Evolutionary conservation across 164 flowering plant species (phyloP).

Genomic region (Echeveria elegans): DNA sequence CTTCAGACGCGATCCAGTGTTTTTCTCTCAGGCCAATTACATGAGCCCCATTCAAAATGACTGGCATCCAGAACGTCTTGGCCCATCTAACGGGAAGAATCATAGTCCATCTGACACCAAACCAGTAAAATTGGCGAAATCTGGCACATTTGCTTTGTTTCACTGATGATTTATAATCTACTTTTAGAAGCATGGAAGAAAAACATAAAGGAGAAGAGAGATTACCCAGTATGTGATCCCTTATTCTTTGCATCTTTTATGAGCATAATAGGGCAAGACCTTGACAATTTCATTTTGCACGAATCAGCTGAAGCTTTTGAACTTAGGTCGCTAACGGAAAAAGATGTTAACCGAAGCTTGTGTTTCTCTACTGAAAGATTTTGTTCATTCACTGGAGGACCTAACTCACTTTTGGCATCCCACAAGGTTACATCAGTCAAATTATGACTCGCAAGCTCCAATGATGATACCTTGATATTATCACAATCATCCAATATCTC

Average conservation of each 20-base stretch:
- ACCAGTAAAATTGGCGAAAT: background rate
- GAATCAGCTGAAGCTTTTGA: constrained; percentile 17
- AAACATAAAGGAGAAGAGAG: no score
- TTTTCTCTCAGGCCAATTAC: constrained; percentile 85
- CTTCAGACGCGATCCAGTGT: constrained; percentile 75
- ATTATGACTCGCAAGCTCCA: constrained; percentile 16
- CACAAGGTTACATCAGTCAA: constrained; percentile 39
- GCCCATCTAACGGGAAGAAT: constrained; percentile 85
- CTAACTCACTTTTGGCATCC: constrained; percentile 30
- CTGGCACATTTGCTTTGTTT: no score
- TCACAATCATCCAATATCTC: constrained; percentile 7
- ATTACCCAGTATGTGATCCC: constrained; percentile 30
- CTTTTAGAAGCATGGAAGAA: background rate
- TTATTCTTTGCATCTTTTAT: constrained; percentile 28
- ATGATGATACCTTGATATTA: background rate
- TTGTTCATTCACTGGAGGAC: constrained; percentile 61
- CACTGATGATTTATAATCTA: background rate
- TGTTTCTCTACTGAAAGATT: constrained; percentile 52
- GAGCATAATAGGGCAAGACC: constrained; percentile 66
- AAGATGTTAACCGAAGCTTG: constrained; percentile 32
- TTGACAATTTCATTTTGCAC: constrained; percentile 20
- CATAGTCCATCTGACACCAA: constrained; percentile 60
- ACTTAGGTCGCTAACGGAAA: constrained; percentile 27
- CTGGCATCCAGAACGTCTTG: constrained; percentile 68
- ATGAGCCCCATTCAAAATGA: constrained; percentile 60